Evolutionary conservation across 345 rosid species (phyloP), one percentile per base, ranked within the genome.

Genomic region (Lepidium didymum): DNA sequence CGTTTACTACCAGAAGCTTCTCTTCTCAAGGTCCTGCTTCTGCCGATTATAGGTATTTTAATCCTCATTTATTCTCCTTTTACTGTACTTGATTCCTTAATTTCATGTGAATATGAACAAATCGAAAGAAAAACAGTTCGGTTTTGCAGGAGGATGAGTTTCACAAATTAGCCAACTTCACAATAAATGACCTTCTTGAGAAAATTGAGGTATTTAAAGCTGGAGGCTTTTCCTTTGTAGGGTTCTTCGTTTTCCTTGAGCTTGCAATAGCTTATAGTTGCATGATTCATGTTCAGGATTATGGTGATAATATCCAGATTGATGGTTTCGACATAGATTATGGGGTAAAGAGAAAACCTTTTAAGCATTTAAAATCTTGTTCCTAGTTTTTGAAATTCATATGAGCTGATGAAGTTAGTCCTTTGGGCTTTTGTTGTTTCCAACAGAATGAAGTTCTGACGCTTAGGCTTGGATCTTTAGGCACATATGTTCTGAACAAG

Each of bases 251-350:
- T 34, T 34, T 34, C 15, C 27, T 55, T 70, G 44, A 51, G 62
- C 36, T 37, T 52, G 38, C 54, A 34, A 15, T 43, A 42, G 19
- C 31, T 21, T 43, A 0, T 29, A 44, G 40, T 15, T 21, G 33
- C 18, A 56, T 75, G 50, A 13, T 45, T 58, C 2, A 14, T 56
- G 56, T 57, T 60, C 82, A 93, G 98, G 97, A 91, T 50, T 94
- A 88, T 75, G 96, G 96, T 33, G 97, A 91, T 72, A 57, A 9
- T 14, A 53, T 86, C 23, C 89, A 91, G 75, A 72, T 94, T 47
- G 91, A 94, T 76, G 99, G 99, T 2, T 85, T 88, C 61, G 97
- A 94, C 73, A 82, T 88, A 10, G 97, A 94, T 68, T 94, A 87
- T 58, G 96, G 96, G 91, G 99, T 88, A 80, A 82, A 83, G 56